Base-by-base conservation (phyloP, 163 green algal genomes). In the Chlamydomonas reinhardtii region DNA sequence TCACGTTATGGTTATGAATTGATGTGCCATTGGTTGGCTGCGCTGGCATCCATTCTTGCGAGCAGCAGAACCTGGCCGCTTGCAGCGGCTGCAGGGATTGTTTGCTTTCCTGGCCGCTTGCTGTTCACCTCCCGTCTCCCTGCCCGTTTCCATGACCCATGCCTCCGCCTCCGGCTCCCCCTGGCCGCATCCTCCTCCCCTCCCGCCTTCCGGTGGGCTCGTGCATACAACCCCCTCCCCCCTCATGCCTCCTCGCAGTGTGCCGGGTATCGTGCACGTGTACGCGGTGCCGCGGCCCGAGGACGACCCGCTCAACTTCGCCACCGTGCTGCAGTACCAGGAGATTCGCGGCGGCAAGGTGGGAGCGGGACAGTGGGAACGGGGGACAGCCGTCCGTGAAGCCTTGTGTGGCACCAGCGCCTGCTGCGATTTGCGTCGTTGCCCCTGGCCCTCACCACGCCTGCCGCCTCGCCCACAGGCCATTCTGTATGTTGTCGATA, bases 301-400 rank as follows among this genome's bases (percentile, higher is more conserved):
- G 79, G 69, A 62, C 31, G 82, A 91, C 74, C 87, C 87, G 15
- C 61, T 88, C 24, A 91, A 91, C 82, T 91, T 91, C 68, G 87
- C 54, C 39, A 91, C 87, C 81, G 72, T 91, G 22, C 81, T 91
- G 74, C 87, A 89, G 75, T 91, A 88, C 75, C 87, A 88, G 74
- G 82, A 88, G 74, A 88, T 91, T 54, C 80, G 72, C 16, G 82
- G 74, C 19, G 61, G 82, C 20, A 88, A 85, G 81, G 87, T 27
- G 66, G 9, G 31, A 19, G 31, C 48, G 32, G 70, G 70, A 3
- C n/a, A n/a, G n/a, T n/a, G n/a, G n/a, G n/a, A n/a, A n/a, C n/a
- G n/a, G n/a, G 66, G n/a, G 31, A 9, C n/a, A 5, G 66, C 11
- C 31, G 66, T 9, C 43, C 11, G 43, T 54, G 43, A 11, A 11